Evolutionary conservation across 2,329 filamentous ascomycete genomes (phyloP).

Genomic region (Nemania serpens): DNA sequence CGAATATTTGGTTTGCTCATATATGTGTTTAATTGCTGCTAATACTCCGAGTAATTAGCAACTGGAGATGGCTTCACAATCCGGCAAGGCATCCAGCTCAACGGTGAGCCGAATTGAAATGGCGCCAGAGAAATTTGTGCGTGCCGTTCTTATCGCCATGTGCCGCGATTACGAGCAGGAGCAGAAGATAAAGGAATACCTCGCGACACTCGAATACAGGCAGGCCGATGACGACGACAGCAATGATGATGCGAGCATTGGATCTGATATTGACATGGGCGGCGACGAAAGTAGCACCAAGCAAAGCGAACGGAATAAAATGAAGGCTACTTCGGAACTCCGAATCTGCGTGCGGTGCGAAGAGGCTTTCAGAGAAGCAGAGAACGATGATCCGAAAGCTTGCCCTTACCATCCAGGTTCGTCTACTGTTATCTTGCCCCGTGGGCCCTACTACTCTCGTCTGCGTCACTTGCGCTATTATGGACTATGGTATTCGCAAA

Average conservation of each 20-base stretch:
- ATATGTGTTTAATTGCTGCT: background rate
- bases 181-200: no score
- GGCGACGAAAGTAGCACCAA: background rate
- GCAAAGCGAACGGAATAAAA: background rate
- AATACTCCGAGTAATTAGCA: background rate
- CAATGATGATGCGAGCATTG: background rate
- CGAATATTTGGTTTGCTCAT: background rate
- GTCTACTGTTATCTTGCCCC: background rate
- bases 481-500: no score
- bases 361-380: constrained; percentile 10
- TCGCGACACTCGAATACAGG: background rate
- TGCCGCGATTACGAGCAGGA: constrained; percentile 1
- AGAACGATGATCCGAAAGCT: background rate
- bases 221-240: background rate
- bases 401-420: constrained; percentile 13
- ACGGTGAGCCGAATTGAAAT: background rate
- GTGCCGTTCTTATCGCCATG: constrained; percentile 10
- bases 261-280: background rate
- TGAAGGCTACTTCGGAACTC: constrained; percentile 3
- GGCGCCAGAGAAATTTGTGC: constrained; percentile 8
- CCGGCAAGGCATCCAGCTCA: background rate
- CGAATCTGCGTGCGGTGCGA: constrained; percentile 6
- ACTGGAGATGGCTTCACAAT: background rate
- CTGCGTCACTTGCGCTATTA: no score
- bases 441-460: background rate